Evolutionary conservation across 2,329 filamentous ascomycete genomes (phyloP).

Genomic region (Ophiocordyceps unilateralis): DNA sequence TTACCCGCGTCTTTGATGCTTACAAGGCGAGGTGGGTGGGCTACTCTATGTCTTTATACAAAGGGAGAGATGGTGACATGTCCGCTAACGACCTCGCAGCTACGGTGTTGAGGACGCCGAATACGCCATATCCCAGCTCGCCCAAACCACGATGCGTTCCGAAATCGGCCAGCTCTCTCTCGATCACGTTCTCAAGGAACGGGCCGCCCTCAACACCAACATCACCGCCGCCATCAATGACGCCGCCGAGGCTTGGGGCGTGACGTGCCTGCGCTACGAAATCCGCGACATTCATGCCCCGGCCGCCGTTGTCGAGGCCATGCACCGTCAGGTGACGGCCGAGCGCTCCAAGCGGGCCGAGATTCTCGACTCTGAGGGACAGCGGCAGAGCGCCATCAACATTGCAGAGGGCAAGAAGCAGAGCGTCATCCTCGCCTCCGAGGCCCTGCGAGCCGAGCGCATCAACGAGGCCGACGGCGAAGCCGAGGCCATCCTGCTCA

Average conservation of each 20-base stretch:
- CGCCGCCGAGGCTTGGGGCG: conserved; percentile 90
- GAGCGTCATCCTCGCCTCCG: conserved; percentile 87
- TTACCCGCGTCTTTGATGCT: conserved; percentile 90
- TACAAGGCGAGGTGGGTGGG: conserved; percentile 88
- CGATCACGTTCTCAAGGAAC: conserved; percentile 95
- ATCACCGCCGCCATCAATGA: conserved; percentile 99
- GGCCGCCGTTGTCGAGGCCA: conserved; percentile 81
- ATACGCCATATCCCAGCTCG: conserved; percentile 94
- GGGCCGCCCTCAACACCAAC: conserved; percentile 87
- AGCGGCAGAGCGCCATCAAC: conserved; percentile 94
- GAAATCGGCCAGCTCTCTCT: conserved; percentile 94
- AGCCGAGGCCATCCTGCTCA: conserved; percentile 78
- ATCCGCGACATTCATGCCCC: conserved; percentile 97
- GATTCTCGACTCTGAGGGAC: conserved; percentile 92
- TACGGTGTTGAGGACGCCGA: conserved; percentile 98
- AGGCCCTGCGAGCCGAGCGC: conserved; percentile 75
- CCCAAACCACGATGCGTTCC: conserved; percentile 96
- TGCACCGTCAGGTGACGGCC: conserved; percentile 95
- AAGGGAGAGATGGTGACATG: too few relatives aligned
- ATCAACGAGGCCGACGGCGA: conserved; percentile 90
- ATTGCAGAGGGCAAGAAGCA: conserved; percentile 97
- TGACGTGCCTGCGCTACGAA: conserved; percentile 91
- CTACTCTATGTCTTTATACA: not conserved
- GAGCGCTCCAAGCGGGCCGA: conserved; percentile 95
- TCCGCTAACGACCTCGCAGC: conserved; percentile 25